Conservation (phyloP, 2,329 filamentous ascomycete species). For the Cladophialophora yegresii region DNA sequence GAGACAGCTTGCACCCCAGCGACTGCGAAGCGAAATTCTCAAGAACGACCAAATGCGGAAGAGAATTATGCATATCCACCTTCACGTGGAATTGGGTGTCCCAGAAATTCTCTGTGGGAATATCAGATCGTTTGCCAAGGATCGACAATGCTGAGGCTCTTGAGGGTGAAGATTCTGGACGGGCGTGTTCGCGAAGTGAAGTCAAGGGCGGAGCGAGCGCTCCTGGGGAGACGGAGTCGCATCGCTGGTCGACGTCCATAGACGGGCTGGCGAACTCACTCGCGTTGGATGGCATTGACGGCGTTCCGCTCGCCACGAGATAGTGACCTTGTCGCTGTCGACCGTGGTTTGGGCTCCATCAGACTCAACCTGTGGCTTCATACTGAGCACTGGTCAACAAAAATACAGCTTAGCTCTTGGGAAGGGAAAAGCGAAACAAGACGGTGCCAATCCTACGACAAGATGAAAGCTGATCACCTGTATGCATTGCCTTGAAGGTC, state of each 20-base stretch:
- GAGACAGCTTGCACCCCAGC: background rate
- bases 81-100: background rate
- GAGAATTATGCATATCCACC: background rate
- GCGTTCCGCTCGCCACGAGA: background rate
- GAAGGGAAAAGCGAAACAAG: background rate
- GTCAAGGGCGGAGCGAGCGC: background rate
- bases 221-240: too few species aligned
- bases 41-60: background rate
- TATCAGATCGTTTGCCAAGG: background rate
- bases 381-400: background rate
- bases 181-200: background rate
- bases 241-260: background rate
- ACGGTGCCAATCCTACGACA: background rate
- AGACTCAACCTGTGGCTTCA: background rate
- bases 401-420: background rate
- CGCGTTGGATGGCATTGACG: background rate
- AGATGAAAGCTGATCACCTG: background rate
- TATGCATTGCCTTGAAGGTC: background rate
- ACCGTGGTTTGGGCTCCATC: background rate
- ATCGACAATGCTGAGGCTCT: background rate
- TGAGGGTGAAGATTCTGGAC: background rate
- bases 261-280: background rate
- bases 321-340: background rate
- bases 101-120: background rate
- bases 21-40: background rate